Percentiles rank a stretch among this genome's conserved stretches.
phyloP scores from a whole-genome alignment of 495 filamentous ascomycete genomes.

The Terfezia boudieri region DNA sequence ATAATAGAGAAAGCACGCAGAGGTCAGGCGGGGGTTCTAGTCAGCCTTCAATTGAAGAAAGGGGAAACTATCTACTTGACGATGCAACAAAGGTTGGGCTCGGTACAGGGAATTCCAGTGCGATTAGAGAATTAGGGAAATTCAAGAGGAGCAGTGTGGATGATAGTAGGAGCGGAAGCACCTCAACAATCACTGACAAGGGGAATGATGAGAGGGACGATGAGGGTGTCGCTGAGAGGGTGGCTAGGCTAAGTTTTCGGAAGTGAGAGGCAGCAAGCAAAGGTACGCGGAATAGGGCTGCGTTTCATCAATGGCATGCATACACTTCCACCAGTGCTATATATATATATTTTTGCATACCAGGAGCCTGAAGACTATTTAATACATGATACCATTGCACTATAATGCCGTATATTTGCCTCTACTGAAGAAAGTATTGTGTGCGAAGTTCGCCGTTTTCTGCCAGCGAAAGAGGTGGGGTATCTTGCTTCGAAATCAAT shows the following conservation, averaged over 20 bases:
- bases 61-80: background rate
- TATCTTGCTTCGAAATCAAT: no score
- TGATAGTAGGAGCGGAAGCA: background rate
- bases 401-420: no score
- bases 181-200: no score
- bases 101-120: background rate
- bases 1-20: constrained; percentile 4
- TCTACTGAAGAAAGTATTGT: no score
- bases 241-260: background rate
- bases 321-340: no score
- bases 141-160: background rate
- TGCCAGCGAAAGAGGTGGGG: no score
- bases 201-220: background rate
- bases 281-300: background rate
- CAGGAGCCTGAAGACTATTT: no score
- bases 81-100: constrained; percentile 7
- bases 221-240: background rate
- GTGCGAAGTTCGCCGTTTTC: no score
- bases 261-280: background rate
- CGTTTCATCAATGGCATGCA: no score
- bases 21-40: constrained; percentile 7
- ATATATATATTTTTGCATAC: no score
- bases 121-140: background rate
- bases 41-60: background rate
- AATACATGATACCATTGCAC: no score